phyloP scores from a whole-genome alignment of 768 basidiomycete genomes.

The Hemileccinum impolitum region DNA sequence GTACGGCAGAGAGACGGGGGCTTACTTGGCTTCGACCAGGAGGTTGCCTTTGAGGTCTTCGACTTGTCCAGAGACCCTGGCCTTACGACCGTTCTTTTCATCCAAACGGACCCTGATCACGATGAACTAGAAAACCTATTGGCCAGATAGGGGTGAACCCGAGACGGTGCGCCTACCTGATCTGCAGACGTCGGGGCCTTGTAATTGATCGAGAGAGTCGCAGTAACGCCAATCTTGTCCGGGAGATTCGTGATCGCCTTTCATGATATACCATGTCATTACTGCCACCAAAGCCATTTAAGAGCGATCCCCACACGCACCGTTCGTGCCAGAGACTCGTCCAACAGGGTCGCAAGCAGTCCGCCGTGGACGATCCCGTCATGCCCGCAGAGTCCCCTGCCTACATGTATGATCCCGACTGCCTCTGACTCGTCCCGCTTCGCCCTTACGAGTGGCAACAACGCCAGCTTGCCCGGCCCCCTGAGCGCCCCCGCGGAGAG shows the following conservation, averaged over 20 bases:
- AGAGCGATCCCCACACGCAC: slow-evolving; percentile 40
- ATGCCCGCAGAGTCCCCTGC: slow-evolving; percentile 84
- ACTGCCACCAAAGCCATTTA: neutral
- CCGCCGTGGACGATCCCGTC: slow-evolving; percentile 97
- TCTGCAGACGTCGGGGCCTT: slow-evolving; percentile 86
- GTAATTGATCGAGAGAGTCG: slow-evolving; percentile 77
- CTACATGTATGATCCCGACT: slow-evolving; percentile 73
- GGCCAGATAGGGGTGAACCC: neutral
- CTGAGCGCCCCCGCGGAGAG: slow-evolving; percentile 82
- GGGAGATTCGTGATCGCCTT: slow-evolving; percentile 86
- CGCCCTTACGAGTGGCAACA: slow-evolving; percentile 73
- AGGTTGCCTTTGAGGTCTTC: slow-evolving; percentile 80
- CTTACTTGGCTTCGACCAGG: slow-evolving; percentile 80
- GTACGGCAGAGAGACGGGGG: slow-evolving; percentile 8
- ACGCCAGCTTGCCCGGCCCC: slow-evolving; percentile 82
- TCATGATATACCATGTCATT: neutral
- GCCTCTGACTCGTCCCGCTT: slow-evolving; percentile 74
- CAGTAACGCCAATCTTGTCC: slow-evolving; percentile 90
- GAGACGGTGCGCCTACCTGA: slow-evolving; percentile 46
- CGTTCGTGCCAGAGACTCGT: slow-evolving; percentile 79
- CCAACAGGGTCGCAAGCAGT: slow-evolving; percentile 82
- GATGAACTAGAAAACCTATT: slow-evolving; percentile 57
- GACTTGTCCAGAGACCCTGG: slow-evolving; percentile 62
- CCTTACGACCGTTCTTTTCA: slow-evolving; percentile 76
- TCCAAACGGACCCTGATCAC: slow-evolving; percentile 69